Base-by-base conservation (phyloP, 495 filamentous ascomycete genomes). In the Aspergillus bertholletiae region DNA sequence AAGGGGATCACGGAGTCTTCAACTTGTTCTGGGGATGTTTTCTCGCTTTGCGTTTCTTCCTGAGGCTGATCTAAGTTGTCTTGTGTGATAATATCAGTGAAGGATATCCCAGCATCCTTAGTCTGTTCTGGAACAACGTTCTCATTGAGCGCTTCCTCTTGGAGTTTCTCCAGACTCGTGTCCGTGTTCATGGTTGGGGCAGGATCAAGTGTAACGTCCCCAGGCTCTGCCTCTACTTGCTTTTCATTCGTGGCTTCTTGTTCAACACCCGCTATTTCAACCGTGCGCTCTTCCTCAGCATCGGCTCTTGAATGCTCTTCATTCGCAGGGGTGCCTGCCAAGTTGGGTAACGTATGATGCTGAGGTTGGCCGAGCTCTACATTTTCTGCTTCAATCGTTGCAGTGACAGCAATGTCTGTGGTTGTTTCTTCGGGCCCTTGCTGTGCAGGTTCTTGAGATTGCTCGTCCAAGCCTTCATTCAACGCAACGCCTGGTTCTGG, bases 21-120 rank as follows among this genome's bases (percentile, higher is more conserved):
- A 24, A 32, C 30, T 12, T 32, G 30, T 9, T 32, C 30, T 32
- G 35, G 30, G 44, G 12, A 18, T 23, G 21, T n/a, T 20, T 56
- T 34, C 50, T 58, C 41, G 23, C 17, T 32, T 24, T 54, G 56
- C 47, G 61, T 49, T n/a, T 59, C 54, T 26, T 48, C 37, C 13
- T 59, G 46, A 18, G 18, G 45, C n/a, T n/a, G n/a, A n/a, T n/a
- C n/a, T n/a, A n/a, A n/a, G n/a, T n/a, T n/a, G 26, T 28, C 26
- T 28, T 28, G 26, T 28, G 26, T 5, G 26, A 28, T 5, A 28
- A 28, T 5, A 28, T 28, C 8, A 28, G 26, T 28, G 8, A 8
- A 4, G 8, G 26, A 28, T 4, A 8, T 28, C 54, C 62, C 55
- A 28, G 43, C 49, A n/a, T 23, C 34, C 9, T 13, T 13, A 17